Evolutionary conservation across 768 basidiomycete species (phyloP).

Genomic region (Tulasnella sp.): DNA sequence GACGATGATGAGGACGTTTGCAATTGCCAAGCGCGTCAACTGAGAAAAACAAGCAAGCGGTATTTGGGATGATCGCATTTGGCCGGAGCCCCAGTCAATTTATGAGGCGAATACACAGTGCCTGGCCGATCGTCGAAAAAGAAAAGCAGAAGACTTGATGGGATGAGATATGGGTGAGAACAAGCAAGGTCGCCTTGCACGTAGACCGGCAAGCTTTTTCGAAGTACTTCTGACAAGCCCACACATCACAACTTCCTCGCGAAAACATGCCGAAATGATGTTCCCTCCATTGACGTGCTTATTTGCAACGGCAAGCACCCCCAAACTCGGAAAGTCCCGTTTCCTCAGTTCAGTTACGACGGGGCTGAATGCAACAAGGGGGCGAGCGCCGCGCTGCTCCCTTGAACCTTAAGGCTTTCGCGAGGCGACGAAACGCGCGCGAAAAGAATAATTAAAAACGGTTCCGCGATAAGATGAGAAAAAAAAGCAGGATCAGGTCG

Average conservation of each 20-base stretch:
- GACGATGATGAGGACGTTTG: background rate
- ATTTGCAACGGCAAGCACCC: no score
- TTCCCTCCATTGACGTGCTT: background rate
- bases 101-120: background rate
- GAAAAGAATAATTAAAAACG: background rate
- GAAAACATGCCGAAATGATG: background rate
- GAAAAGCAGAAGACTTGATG: background rate
- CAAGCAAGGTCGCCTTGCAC: background rate
- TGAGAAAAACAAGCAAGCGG: background rate
- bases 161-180: background rate
- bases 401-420: background rate
- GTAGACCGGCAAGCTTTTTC: background rate
- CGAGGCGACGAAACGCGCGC: background rate
- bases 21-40: background rate
- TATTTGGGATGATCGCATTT: background rate
- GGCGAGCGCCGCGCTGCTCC: no score
- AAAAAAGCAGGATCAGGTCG: background rate
- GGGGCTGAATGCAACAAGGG: no score
- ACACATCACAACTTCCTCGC: background rate
- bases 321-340: background rate
- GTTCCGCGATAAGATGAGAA: conserved; percentile 1
- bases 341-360: background rate
- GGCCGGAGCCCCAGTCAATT: background rate
- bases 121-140: background rate
- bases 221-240: background rate